Evolutionary conservation across 345 rosid genomes (phyloP).

Genomic region (Dipteronia sinensis): DNA sequence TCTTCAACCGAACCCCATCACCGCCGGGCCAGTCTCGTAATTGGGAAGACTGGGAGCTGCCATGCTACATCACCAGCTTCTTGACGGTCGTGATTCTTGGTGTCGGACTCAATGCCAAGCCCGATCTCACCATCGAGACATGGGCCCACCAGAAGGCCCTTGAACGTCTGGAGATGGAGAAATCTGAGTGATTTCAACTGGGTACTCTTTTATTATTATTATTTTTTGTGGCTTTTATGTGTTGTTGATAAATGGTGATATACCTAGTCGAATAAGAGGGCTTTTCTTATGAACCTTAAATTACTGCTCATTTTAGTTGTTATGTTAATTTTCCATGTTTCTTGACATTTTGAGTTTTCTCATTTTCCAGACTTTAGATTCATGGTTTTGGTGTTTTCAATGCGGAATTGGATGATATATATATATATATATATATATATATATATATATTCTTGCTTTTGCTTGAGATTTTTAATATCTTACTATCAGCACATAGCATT

Average conservation of each 20-base stretch:
- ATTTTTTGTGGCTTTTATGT: not conserved
- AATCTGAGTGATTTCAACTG: constrained; percentile 22
- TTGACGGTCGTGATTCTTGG: constrained; percentile 93
- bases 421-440: no score
- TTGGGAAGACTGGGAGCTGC: constrained; percentile 99
- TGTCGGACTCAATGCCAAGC: constrained; percentile 96
- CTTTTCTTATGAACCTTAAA: constrained; percentile 5
- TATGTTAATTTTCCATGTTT: not conserved
- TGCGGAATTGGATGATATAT: not conserved
- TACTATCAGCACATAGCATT: not conserved
- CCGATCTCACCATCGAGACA: constrained; percentile 97
- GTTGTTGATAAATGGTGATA: not conserved
- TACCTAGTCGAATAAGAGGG: constrained; percentile 15
- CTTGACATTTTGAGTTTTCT: not conserved
- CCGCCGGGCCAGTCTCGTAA: constrained; percentile 84
- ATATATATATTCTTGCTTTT: no score
- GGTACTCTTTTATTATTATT: not conserved
- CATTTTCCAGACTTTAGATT: not conserved
- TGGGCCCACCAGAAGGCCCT: constrained; percentile 99
- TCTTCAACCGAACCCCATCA: constrained; percentile 73
- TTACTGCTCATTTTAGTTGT: not conserved
- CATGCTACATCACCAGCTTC: constrained; percentile 97
- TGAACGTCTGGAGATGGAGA: constrained; percentile 80
- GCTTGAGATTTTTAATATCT: not conserved
- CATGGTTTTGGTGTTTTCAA: no score